phyloP scores from a whole-genome alignment of 225 moss, liverwort and hornwort species.

The Thuidium tamariscinum region DNA sequence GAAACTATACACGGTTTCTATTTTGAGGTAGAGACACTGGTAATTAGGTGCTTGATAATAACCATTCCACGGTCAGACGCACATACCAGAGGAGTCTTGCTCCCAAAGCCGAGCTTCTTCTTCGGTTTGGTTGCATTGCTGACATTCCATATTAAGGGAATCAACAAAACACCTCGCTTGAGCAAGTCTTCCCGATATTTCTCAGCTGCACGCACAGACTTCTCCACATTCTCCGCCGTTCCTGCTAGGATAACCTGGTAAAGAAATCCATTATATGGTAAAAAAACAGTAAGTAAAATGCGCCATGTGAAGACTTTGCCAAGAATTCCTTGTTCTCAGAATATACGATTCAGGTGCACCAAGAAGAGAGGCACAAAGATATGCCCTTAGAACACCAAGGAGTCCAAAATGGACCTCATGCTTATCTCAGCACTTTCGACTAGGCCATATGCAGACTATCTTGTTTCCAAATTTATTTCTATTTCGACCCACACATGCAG shows the following conservation, averaged over 20 bases:
- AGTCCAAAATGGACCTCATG: neutral
- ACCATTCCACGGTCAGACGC: neutral
- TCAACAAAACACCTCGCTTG: slow-evolving; percentile 76
- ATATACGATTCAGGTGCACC: neutral
- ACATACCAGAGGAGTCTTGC: slow-evolving; percentile 51
- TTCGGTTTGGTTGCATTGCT: slow-evolving; percentile 23
- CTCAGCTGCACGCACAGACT: slow-evolving; percentile 56
- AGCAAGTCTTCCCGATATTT: slow-evolving; percentile 76
- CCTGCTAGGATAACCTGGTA: slow-evolving; percentile 90
- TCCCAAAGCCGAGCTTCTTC: slow-evolving; percentile 74
- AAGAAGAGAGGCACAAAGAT: neutral
- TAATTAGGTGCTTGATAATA: neutral
- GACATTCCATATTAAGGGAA: slow-evolving; percentile 68
- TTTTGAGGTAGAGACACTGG: neutral
- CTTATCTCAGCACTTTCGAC: neutral
- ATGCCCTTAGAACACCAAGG: neutral
- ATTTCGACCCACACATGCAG: neutral
- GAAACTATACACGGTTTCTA: neutral
- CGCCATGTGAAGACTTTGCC: neutral
- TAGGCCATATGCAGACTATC: neutral
- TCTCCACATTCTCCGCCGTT: slow-evolving; percentile 53
- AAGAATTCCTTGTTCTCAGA: neutral
- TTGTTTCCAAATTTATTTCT: neutral
- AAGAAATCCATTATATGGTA: neutral
- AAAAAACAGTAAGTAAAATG: neutral